A percentile compares a stretch with the other conserved stretches of the same genome.
Conservation (phyloP, 306 rosid genomes). For the Castanopsis chinensis region DNA sequence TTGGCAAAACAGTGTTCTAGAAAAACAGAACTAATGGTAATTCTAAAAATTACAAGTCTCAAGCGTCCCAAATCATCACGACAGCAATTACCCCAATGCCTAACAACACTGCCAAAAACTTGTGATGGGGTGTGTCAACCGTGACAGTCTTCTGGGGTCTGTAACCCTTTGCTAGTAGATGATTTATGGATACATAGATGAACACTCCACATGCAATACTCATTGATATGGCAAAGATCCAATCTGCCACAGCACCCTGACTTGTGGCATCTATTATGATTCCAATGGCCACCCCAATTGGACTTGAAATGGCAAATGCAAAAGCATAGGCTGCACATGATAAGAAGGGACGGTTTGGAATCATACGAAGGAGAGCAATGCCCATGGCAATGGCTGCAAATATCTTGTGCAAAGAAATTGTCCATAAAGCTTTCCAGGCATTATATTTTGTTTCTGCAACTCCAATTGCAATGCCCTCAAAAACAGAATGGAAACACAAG, state of each 20-base stretch:
- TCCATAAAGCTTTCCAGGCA: constrained; percentile 90
- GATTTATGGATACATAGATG: constrained; percentile 72
- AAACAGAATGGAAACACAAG: constrained; percentile 73
- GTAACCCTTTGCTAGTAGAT: constrained; percentile 66
- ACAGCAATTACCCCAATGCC: constrained; percentile 72
- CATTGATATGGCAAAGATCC: constrained; percentile 79
- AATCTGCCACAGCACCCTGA: constrained; percentile 64
- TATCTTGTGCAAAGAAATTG: constrained; percentile 74
- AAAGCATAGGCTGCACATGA: constrained; percentile 61
- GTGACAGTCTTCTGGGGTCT: constrained; percentile 30
- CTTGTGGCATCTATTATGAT: constrained; percentile 70
- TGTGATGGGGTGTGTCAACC: constrained; percentile 42
- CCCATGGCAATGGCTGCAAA: constrained; percentile 93
- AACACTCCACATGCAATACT: constrained; percentile 84
- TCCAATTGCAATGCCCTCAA: constrained; percentile 83
- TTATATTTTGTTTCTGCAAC: constrained; percentile 58
- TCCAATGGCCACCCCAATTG: constrained; percentile 72
- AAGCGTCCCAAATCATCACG: constrained; percentile 89
- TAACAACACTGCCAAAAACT: constrained; percentile 56
- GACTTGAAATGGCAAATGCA: constrained; percentile 75
- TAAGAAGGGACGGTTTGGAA: constrained; percentile 55
- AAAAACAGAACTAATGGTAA: not conserved
- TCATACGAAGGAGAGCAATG: constrained; percentile 78
- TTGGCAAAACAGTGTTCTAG: not conserved
- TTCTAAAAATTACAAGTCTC: not conserved